Base-by-base conservation (phyloP, 371 early-diverging fungal genomes). In the Aphelidium insulamus region DNA sequence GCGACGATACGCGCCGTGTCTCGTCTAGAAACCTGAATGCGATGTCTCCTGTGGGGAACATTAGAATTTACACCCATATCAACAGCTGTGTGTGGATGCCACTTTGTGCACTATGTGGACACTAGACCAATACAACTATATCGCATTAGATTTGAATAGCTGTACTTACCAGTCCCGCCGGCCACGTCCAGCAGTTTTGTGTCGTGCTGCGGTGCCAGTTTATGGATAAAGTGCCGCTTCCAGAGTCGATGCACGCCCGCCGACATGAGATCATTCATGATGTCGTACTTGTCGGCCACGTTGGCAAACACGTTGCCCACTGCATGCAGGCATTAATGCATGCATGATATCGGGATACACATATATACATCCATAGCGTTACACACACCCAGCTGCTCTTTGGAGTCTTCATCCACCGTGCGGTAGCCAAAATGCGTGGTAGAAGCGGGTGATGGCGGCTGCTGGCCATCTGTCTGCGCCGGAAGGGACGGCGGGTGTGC, bases 251-350 rank as follows among this genome's bases (percentile, higher is more conserved):
- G 92, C 18, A 92, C 53, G 21, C 94, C 95, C 16, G 69, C 55
- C 48, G 77, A 77, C 94, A 92, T 92, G 10, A 77, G 72, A 37
- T 92, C 94, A 57, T 92, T 92, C 95, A 94, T 92, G 8, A 86
- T 45, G 48, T 94, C 95, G 55, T 94, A 94, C 28, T 74, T 81
- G 11, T 62, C 50, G 3, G 95, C 95, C 10, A 94, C 94, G 42
- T 66, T 83, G 14, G 74, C 62, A 50, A 92, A 94, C 10, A 94
- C 95, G 33, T 70, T 50, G 35, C 71, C 74, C 21, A 94, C 92
- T 66, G 43, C 11, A 20, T 10, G 32, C 5, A 12, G 11, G 9
- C 11, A 3, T 11, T 10, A 2, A 12, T 18, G 10, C 9, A 11
- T 5, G n/a, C n/a, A n/a, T n/a, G n/a, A n/a, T n/a, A n/a, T n/a